A percentile compares a stretch with the other conserved stretches of the same genome.
Conservation (phyloP, 2,329 filamentous ascomycete species). For the Neurospora sp. region DNA sequence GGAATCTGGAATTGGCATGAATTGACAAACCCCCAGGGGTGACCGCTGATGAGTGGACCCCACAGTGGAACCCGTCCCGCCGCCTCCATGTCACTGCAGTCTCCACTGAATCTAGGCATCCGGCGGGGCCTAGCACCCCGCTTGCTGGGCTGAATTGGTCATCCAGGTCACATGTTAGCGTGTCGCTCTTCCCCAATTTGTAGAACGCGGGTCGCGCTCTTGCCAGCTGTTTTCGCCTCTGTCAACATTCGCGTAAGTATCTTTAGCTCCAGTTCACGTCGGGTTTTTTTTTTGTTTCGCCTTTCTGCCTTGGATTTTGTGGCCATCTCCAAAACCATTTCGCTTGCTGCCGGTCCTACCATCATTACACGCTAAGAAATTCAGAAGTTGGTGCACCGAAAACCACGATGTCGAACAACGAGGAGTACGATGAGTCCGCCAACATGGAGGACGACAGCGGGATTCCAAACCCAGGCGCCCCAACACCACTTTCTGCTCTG, state of each 20-base stretch:
- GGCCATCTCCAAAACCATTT: not conserved
- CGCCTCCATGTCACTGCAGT: not conserved
- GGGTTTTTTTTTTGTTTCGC: not conserved
- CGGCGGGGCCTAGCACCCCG: not conserved
- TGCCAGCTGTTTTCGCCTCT: slow-evolving; percentile 1
- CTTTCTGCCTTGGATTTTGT: not conserved
- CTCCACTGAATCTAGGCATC: not conserved
- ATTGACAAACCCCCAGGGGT: not conserved
- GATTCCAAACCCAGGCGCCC: slow-evolving; percentile 78
- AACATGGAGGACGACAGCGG: slow-evolving; percentile 54
- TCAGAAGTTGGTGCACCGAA: not conserved
- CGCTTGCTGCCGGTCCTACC: not conserved
- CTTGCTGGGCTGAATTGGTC: not conserved
- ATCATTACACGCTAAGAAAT: not conserved
- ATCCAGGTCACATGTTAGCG: slow-evolving; percentile 6
- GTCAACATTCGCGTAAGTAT: slow-evolving; percentile 3
- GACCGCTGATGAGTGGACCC: not conserved
- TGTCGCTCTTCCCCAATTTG: slow-evolving; percentile 3
- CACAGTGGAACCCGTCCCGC: not conserved
- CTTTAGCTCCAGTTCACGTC: not conserved
- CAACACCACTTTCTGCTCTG: slow-evolving; percentile 73
- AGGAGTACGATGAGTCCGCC: slow-evolving; percentile 59
- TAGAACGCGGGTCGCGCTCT: slow-evolving; percentile 3
- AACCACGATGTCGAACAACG: slow-evolving; percentile 34
- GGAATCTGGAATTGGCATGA: not conserved